These are phyloP conservation scores for Ophiostoma piceae DNA, from an alignment of 2,329 filamentous ascomycete species.

Conservation along the genomic window DNA sequence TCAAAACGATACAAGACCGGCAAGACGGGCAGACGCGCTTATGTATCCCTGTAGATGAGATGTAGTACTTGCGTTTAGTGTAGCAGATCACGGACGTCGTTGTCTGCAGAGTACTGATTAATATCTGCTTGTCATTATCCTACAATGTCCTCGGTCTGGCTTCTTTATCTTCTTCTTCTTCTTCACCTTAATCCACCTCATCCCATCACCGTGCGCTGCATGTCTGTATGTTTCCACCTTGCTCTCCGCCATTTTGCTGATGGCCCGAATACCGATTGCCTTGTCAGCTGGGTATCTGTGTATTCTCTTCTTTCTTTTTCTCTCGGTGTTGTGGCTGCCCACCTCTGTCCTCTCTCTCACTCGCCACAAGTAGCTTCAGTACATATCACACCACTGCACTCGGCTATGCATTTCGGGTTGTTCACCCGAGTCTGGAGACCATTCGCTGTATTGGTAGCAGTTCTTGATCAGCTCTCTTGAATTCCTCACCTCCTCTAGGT, in stretches of 20 bases:
- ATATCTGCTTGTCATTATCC: not conserved
- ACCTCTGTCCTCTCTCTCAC: not conserved
- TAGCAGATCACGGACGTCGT: not conserved
- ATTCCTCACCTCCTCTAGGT: not conserved
- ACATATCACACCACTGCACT: not conserved
- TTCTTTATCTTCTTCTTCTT: not conserved
- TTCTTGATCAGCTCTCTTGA: not conserved
- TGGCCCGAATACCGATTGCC: not conserved
- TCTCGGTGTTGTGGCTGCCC: not conserved
- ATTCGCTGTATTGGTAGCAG: not conserved
- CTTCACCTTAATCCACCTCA: not conserved
- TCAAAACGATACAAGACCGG: not conserved
- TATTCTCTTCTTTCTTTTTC: not conserved
- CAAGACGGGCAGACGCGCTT: slow-evolving; percentile 6
- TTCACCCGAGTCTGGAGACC: slow-evolving; percentile 1
- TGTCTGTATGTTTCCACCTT: not conserved
- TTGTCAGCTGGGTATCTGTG: not conserved
- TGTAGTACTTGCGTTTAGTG: not conserved
- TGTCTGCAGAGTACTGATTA: not conserved
- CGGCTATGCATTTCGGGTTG: not conserved
- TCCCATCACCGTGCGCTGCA: slow-evolving; percentile 7
- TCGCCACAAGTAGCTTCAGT: not conserved
- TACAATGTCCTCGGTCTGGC: not conserved
- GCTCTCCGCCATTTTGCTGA: not conserved
- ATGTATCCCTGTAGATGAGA: not conserved